Evolutionary conservation across 208 protist species (phyloP), one percentile per base, ranked within the genome.

Genomic region (Wallacemonas collosoma): DNA sequence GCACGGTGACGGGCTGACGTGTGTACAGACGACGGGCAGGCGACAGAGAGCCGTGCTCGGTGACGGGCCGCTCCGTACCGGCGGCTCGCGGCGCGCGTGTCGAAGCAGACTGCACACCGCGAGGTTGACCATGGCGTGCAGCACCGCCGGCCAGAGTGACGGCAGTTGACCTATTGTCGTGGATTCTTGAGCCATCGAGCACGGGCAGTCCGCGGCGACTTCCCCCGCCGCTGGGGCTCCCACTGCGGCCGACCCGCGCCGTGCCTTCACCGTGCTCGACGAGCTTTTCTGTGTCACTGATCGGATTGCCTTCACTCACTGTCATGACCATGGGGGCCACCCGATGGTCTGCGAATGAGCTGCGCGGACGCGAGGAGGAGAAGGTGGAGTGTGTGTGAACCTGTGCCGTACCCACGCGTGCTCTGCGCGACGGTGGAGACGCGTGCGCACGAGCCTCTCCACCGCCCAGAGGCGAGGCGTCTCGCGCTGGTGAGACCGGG

Each of bases 31-130:
- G 60, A 35, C 50, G 50, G 4, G 60, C 60, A 12, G 44, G 41
- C 7, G 43, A 65, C 40, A 26, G 3, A 6, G 8, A 9, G n/a
- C 60, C 60, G 60, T 65, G 60, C 12, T 65, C 40, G 0, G 60
- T 65, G 40, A 44, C 43, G 14, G 60, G 60, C 15, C 60, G 60
- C 60, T 65, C 60, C 57, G 38, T 12, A 35, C 9, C 36, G 57
- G 57, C 35, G 5, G 57, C 44, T 4, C 57, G 57, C 8, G 57
- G 57, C 17, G 57, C 57, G 38, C 57, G 57, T 45, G 57, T 63
- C 36, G 57, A 63, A 17, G 57, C 57, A 17, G 57, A 63, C 7
- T 39, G 38, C 57, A 7, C 57, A 11, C 57, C 57, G 38, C 57
- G 36, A 9, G 35, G 11, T n/a, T 45, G 5, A 8, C 57, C 57